Evolutionary conservation across 78 protist species (phyloP), one percentile per base, ranked within the genome.

Genomic region (Dictyostelium firmibasis): DNA sequence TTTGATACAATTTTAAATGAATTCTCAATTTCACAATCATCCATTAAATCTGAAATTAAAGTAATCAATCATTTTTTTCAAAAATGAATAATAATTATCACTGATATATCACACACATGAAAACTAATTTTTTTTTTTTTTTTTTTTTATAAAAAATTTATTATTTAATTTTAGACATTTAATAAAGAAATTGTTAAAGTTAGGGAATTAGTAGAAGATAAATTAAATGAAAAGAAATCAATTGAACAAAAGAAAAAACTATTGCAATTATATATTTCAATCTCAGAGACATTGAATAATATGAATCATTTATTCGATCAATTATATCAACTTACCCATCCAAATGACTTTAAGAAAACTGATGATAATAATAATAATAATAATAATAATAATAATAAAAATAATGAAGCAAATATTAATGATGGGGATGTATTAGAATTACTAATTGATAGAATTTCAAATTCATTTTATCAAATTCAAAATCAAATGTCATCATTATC

Each of bases 401-500:
- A 62, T 8, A 38, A 33, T 16, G 35, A 76, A 11, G 18, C 81
- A 4, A 69, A 69, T 72, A 70, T 10, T 31, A 31, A 31, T 16
- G n/a, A 70, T 29, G 27, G 23, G 1, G 41, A 76, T 41, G 25
- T 38, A 20, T 36, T 88, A 36, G 86, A 76, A 13, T 78, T 64
- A 14, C 53, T 79, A 23, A 88, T 88, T 41, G 93, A 88, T 3
- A 82, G 93, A 77, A 79, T 88, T 29, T 88, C 93, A 35, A 88
- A 76, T 64, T 78, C 93, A 76, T 88, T 88, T 60, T 88, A 78
- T 41, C 93, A 88, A 79, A 88, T 88, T 25, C 93, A 88, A 43
- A 53, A 79, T 79, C 93, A 88, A 88, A 23, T 88, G 25, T 38
- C 60, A 35, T 57, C 93, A 25, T 43, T 88, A n/a, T 27, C 93